Percentiles rank a stretch among this genome's conserved stretches.
Evolutionary conservation across 108 stramenopile species (phyloP).

Genomic region (Skeletonema potamos): DNA sequence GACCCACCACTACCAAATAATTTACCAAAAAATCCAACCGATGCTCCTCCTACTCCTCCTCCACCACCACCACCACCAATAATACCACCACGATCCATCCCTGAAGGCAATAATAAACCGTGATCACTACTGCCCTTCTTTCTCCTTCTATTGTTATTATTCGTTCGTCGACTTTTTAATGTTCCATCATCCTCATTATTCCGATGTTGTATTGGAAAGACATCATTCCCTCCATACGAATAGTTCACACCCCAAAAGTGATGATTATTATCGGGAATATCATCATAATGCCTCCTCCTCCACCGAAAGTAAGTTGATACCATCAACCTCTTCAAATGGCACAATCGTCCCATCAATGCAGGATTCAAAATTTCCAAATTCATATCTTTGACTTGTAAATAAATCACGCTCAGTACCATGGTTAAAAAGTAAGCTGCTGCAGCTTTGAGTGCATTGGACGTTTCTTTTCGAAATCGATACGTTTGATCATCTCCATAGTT

Average conservation of each 20-base stretch:
- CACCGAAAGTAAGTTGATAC: conserved; percentile 33
- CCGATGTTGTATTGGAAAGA: conserved; percentile 6
- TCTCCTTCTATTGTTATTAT: background rate
- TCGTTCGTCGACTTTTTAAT: conserved; percentile 20
- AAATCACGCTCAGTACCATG: conserved; percentile 40
- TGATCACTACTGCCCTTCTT: conserved; percentile 8
- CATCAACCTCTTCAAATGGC: conserved; percentile 33
- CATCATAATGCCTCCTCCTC: conserved; percentile 42
- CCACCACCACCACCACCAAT: background rate
- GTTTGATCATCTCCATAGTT: conserved; percentile 13
- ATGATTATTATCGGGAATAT: conserved; percentile 35
- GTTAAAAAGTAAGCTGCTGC: conserved; percentile 46
- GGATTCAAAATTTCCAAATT: conserved; percentile 30
- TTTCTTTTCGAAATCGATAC: conserved; percentile 37
- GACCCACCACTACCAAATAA: conserved; percentile 23
- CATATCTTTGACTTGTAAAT: conserved; percentile 31
- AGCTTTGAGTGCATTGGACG: conserved; percentile 48
- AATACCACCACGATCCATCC: background rate
- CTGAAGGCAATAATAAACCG: background rate
- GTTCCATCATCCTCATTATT: conserved; percentile 11
- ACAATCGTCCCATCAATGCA: conserved; percentile 21
- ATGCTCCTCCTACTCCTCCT: conserved; percentile 1
- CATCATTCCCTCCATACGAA: background rate
- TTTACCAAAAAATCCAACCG: conserved; percentile 23
- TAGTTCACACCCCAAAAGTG: background rate